Base-by-base conservation (phyloP, 768 basidiomycete genomes). In the Psilocybe cubensis region DNA sequence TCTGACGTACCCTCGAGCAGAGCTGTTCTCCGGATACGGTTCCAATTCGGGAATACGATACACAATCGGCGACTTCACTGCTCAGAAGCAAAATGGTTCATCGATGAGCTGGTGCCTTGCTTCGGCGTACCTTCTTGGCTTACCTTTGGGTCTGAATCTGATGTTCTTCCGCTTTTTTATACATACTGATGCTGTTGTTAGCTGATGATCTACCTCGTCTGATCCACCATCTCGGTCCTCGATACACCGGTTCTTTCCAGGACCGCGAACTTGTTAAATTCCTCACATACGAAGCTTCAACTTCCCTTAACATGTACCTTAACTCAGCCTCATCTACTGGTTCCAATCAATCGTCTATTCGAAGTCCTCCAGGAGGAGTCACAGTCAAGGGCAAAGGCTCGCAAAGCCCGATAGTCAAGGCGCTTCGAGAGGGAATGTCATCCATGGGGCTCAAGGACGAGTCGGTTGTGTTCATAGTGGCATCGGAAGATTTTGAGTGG, bases 261-360 rank as follows among this genome's bases (percentile, higher is more conserved):
- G 89, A 92, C 46, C 79, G 78, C 8, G 68, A 81, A 2, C 79
- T 94, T 31, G 76, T 85, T 61, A 86, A 83, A 43, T 93, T 93
- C 68, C 74, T 94, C 46, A 95, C 92, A 0, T 95, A 94, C 68
- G 89, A 92, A 62, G 89, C 90, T 0, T 84, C 88, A 4, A 92
- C 92, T 0, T 91, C 91, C 0, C 77, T 94, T 52, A 93, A 91
- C 66, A 91, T 94, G 78, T 85, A 86, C 62, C 73, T 95, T 17
- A 76, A 79, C 28, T 80, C 75, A 14, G n/a, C n/a, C n/a, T 21
- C 51, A n/a, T 42, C 77, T 11, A 64, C 79, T n/a, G 70, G 40
- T n/a, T 21, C 52, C 42, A 40, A 52, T 17, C n/a, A 52, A 17
- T 25, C 25, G 28, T 21, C 52, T 24, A 33, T 35, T 35, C 31